These are phyloP conservation scores for Canavalia ensiformis DNA, from an alignment of 306 rosid species.

Conservation along the genomic window DNA sequence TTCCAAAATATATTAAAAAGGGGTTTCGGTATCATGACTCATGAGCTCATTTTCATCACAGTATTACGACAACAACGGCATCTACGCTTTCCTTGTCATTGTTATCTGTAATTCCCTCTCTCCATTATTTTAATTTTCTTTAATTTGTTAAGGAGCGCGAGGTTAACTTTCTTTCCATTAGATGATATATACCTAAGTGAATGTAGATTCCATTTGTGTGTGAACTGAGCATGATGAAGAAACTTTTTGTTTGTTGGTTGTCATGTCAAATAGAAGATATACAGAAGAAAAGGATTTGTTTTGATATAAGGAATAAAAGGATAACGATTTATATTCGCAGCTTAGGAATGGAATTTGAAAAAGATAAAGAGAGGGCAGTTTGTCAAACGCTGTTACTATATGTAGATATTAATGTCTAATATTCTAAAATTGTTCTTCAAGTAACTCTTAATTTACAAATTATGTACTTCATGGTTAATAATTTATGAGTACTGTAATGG, in stretches of 20 bases:
- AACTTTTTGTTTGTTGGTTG: constrained; percentile 37
- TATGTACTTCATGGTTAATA: neutral
- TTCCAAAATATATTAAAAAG: no score
- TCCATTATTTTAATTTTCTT: no score
- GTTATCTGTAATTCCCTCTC: no score
- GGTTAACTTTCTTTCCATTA: neutral
- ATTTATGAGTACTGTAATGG: no score
- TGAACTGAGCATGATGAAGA: constrained; percentile 37
- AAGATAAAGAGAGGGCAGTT: constrained; percentile 29
- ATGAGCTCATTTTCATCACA: no score
- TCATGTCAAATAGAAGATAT: constrained; percentile 39
- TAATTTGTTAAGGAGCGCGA: neutral
- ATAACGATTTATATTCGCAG: constrained; percentile 31
- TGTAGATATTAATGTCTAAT: constrained; percentile 1
- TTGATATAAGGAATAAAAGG: constrained; percentile 47
- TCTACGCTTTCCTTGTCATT: no score
- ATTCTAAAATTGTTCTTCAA: constrained; percentile 13
- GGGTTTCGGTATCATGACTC: no score
- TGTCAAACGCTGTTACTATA: constrained; percentile 3
- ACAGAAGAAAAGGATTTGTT: constrained; percentile 44
- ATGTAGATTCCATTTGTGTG: constrained; percentile 35
- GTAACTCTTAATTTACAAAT: neutral
- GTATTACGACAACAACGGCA: no score
- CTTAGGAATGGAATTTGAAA: constrained; percentile 42
- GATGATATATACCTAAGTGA: constrained; percentile 4